Percentiles rank a stretch among this genome's conserved stretches.
These are phyloP conservation scores for Globisporangium cylindrosporum DNA, from an alignment of 352 stramenopile genomes.

Conservation along the genomic window DNA sequence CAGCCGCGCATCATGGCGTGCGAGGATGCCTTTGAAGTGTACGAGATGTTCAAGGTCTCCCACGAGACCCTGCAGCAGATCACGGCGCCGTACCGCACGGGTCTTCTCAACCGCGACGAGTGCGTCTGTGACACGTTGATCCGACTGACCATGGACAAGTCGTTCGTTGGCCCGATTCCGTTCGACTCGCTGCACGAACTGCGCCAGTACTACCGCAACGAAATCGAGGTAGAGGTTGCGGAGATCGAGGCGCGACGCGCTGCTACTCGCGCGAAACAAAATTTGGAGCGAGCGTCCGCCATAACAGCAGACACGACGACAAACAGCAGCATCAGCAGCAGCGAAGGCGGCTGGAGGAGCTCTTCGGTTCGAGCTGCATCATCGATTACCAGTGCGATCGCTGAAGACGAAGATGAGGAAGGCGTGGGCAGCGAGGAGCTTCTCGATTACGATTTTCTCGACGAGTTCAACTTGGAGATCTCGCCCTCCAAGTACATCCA, in stretches of 20 bases:
- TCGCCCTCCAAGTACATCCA: conserved; percentile 55
- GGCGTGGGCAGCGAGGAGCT: conserved; percentile 34
- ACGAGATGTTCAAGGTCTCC: conserved; percentile 81
- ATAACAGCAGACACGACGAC: conserved; percentile 11
- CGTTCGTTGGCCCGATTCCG: conserved; percentile 70
- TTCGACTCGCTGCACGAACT: conserved; percentile 77
- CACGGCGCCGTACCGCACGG: conserved; percentile 52
- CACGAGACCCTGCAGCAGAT: conserved; percentile 56
- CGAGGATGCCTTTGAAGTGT: conserved; percentile 74
- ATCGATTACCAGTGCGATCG: not conserved
- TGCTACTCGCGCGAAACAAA: conserved; percentile 7
- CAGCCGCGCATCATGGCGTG: conserved; percentile 67
- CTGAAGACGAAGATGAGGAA: not conserved
- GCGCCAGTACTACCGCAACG: conserved; percentile 52
- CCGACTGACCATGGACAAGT: conserved; percentile 77
- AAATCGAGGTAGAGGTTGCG: conserved; percentile 57
- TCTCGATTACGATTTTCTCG: conserved; percentile 79
- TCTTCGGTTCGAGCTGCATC: conserved; percentile 24
- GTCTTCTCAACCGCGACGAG: conserved; percentile 72
- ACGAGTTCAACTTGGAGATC: conserved; percentile 59
- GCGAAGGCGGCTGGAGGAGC: not conserved
- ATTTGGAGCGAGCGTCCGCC: not conserved
- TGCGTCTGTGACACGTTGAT: conserved; percentile 82
- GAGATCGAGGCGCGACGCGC: conserved; percentile 32
- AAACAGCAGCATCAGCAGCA: conserved; percentile 16